Conservation (phyloP, 2,329 filamentous ascomycete genomes). For the Fusarium incarnatum region DNA sequence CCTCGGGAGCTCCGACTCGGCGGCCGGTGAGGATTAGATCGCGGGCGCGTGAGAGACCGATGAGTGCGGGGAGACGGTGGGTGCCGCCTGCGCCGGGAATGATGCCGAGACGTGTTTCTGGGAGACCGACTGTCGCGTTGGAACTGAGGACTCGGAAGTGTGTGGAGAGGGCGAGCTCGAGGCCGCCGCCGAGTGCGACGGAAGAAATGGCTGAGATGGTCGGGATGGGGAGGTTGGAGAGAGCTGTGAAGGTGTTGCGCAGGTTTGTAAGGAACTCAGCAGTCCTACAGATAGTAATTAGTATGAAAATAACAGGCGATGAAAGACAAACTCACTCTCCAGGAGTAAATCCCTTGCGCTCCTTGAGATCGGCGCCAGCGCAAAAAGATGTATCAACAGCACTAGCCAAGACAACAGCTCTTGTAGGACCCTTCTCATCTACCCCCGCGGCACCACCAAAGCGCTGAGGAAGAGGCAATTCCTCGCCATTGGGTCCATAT, state of each 20-base stretch:
- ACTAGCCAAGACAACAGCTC: conserved; percentile 86
- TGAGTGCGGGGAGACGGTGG: conserved; percentile 82
- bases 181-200: conserved; percentile 88
- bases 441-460: conserved; percentile 60
- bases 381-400: conserved; percentile 91
- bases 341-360: conserved; percentile 78
- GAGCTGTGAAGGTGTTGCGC: conserved; percentile 77
- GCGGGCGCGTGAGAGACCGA: conserved; percentile 84
- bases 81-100: conserved; percentile 96
- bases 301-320: neutral
- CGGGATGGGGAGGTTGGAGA: conserved; percentile 83
- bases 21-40: conserved; percentile 92
- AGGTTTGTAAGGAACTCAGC: conserved; percentile 81
- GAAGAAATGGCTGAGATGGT: conserved; percentile 91
- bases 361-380: conserved; percentile 94
- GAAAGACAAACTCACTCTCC: conserved; percentile 72
- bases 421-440: conserved; percentile 68
- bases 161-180: conserved; percentile 91
- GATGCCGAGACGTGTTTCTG: conserved; percentile 93
- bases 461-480: conserved; percentile 55
- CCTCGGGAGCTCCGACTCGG: conserved; percentile 84
- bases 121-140: conserved; percentile 81
- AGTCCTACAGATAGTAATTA: conserved; percentile 66
- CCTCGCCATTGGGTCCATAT: conserved; percentile 67
- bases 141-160: conserved; percentile 89